A percentile compares a stretch with the other conserved stretches of the same genome.
Evolutionary conservation across 2,329 filamentous ascomycete genomes (phyloP).

Genomic region (Paracamarosporium sp.): DNA sequence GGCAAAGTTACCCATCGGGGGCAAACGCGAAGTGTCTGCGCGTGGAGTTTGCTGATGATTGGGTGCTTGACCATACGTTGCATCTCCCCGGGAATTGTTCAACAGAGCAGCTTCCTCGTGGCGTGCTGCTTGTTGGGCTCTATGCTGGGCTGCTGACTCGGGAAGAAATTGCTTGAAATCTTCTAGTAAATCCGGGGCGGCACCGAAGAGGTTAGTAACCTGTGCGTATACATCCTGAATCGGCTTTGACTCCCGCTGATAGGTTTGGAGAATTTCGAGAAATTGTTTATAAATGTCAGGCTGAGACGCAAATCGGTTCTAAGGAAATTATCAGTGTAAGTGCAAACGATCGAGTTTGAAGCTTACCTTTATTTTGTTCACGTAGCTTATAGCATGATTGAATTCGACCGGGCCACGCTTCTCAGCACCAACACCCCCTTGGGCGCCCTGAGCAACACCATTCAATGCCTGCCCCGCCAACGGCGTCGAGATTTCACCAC

Average conservation of each 20-base stretch:
- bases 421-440: conserved; percentile 63
- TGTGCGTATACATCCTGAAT: conserved; percentile 98
- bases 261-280: conserved; percentile 95
- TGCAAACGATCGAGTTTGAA: not conserved
- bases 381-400: conserved; percentile 98
- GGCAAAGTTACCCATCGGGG: conserved; percentile 93
- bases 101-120: conserved; percentile 73
- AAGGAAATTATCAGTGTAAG: conserved; percentile 16
- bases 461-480: conserved; percentile 67
- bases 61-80: conserved; percentile 51
- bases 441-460: conserved; percentile 65
- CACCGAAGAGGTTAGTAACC: conserved; percentile 91
- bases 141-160: conserved; percentile 75
- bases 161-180: conserved; percentile 99
- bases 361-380: conserved; percentile 98
- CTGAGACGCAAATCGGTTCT: conserved; percentile 96
- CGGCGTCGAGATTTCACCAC: conserved; percentile 53
- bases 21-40: conserved; percentile 64
- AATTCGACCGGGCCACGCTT: conserved; percentile 96
- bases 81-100: conserved; percentile 67
- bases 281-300: conserved; percentile 99
- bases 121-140: conserved; percentile 63
- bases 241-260: conserved; percentile 96
- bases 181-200: conserved; percentile 91
- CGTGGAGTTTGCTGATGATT: conserved; percentile 57